phyloP scores from a whole-genome alignment of 1,284 basidiomycete genomes.

The Cutaneotrichosporon daszewskae region DNA sequence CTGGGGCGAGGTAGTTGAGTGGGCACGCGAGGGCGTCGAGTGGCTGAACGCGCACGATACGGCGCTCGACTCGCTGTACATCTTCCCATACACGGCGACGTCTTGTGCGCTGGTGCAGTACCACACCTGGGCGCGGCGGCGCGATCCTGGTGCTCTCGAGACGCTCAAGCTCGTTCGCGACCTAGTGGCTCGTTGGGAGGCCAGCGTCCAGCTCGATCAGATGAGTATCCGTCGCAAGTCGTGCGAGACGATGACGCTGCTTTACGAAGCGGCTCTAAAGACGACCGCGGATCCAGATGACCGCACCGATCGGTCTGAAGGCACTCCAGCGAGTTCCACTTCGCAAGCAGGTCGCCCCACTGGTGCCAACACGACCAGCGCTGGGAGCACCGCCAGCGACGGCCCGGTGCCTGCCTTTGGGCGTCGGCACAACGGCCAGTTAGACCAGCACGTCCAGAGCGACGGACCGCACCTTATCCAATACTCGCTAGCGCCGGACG shows the following conservation, averaged over 20 bases:
- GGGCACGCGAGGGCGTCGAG: slow-evolving; percentile 74
- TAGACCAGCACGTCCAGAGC: slow-evolving; percentile 5
- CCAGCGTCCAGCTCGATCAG: slow-evolving; percentile 59
- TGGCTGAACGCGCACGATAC: slow-evolving; percentile 80
- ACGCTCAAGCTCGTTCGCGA: slow-evolving; percentile 74
- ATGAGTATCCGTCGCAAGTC: slow-evolving; percentile 83
- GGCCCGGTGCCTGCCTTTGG: slow-evolving; percentile 17
- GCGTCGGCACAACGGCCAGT: neutral
- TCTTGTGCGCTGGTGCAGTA: slow-evolving; percentile 73
- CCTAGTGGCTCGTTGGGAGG: slow-evolving; percentile 76
- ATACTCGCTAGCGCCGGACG: slow-evolving; percentile 8
- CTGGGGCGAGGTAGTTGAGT: slow-evolving; percentile 66
- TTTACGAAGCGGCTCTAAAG: slow-evolving; percentile 84
- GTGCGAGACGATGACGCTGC: slow-evolving; percentile 74
- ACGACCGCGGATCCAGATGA: slow-evolving; percentile 47
- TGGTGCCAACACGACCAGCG: slow-evolving; percentile 62
- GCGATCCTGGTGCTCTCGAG: slow-evolving; percentile 65
- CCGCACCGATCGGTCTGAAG: slow-evolving; percentile 28
- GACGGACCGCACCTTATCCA: slow-evolving; percentile 9
- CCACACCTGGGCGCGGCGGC: slow-evolving; percentile 65
- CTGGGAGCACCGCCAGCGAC: slow-evolving; percentile 35
- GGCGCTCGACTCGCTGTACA: slow-evolving; percentile 77
- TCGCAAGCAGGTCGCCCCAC: too few species aligned
- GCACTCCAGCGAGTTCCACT: slow-evolving; percentile 34
- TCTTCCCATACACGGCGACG: slow-evolving; percentile 82